Evolutionary conservation across 805 yeast genomes (phyloP).

Genomic region (Pichia pseudocactophila): DNA sequence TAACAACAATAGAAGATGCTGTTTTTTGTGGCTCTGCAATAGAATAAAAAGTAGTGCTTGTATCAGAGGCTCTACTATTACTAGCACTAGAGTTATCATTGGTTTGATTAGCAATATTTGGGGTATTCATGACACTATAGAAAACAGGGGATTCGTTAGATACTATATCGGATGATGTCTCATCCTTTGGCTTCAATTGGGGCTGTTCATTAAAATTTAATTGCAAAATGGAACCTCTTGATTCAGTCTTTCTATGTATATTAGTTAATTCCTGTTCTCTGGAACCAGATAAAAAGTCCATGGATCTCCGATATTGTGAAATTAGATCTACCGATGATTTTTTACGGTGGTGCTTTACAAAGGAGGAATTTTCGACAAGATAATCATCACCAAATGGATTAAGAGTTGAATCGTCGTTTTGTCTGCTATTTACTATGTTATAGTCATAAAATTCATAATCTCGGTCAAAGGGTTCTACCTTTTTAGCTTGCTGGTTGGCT

Average conservation of each 20-base stretch:
- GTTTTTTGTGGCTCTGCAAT: conserved; percentile 19
- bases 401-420: not conserved
- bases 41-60: conserved; percentile 9
- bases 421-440: not conserved
- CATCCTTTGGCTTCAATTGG: not conserved
- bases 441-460: conserved; percentile 10
- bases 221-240: conserved; percentile 8
- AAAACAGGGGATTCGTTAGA: not conserved
- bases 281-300: conserved; percentile 5
- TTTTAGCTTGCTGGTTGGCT: conserved; percentile 19
- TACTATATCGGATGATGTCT: not conserved
- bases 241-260: not conserved
- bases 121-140: not conserved
- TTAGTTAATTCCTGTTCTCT: not conserved
- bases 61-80: not conserved
- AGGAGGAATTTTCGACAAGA: not conserved
- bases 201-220: conserved; percentile 1
- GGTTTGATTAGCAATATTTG: not conserved
- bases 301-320: conserved; percentile 9
- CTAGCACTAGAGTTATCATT: not conserved
- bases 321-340: conserved; percentile 5
- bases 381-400: conserved; percentile 6
- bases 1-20: conserved; percentile 6
- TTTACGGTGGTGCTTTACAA: conserved; percentile 2
- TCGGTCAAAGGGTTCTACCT: conserved; percentile 11